Conservation (phyloP, 768 basidiomycete genomes). For the Macrocybe gigantea region DNA sequence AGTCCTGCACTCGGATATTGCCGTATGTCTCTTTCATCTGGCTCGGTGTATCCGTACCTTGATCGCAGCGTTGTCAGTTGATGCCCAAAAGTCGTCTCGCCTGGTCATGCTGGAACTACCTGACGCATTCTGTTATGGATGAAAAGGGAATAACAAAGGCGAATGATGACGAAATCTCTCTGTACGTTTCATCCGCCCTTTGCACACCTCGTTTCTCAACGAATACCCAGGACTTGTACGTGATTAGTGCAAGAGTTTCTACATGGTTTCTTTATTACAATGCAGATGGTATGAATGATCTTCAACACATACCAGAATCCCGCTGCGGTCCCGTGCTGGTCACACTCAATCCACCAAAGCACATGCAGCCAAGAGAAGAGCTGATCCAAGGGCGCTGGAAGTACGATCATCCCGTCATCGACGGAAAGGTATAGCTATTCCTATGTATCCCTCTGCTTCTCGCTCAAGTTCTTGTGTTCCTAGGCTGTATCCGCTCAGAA, state of each 20-base stretch:
- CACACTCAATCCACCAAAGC: conserved; percentile 60
- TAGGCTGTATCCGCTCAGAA: conserved; percentile 52
- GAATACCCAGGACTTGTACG: conserved; percentile 35
- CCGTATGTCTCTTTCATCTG: conserved; percentile 29
- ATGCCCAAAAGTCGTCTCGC: conserved; percentile 59
- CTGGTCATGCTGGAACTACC: conserved; percentile 80
- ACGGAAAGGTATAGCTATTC: conserved; percentile 32
- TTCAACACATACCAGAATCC: conserved; percentile 58
- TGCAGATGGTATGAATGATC: conserved; percentile 69
- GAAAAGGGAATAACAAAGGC: conserved; percentile 28
- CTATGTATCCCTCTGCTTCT: not conserved
- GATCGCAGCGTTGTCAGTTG: conserved; percentile 29
- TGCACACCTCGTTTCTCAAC: not conserved
- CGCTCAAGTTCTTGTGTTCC: not conserved
- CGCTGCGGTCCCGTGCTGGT: conserved; percentile 60
- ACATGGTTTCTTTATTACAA: not conserved
- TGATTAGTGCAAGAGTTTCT: conserved; percentile 2
- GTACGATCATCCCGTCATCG: conserved; percentile 69
- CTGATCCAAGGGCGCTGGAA: conserved; percentile 45
- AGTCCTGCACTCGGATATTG: conserved; percentile 58
- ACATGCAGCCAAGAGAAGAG: conserved; percentile 41
- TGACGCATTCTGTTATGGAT: conserved; percentile 43
- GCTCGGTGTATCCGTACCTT: too few relatives aligned
- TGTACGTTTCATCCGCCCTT: conserved; percentile 35
- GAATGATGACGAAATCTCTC: conserved; percentile 52